Base-by-base conservation (phyloP, 1,284 basidiomycete genomes). In the Cerrena zonata region DNA sequence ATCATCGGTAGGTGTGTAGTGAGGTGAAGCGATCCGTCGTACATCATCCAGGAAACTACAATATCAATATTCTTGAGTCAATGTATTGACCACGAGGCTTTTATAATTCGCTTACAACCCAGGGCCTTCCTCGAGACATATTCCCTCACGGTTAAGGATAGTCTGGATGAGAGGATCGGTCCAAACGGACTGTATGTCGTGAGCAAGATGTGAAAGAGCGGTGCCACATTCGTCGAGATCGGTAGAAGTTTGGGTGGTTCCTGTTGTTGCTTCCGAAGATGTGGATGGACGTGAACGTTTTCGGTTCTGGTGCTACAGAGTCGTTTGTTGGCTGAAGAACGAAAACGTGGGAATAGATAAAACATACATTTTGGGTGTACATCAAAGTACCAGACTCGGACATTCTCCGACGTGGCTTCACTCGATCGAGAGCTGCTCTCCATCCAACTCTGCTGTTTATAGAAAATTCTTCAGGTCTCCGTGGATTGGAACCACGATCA, bases 1-100 rank as follows among this genome's bases (percentile, higher is more conserved):
- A 75, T 82, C 71, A 58, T 86, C 78, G 0, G 75, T 77, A 0
- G 84, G 84, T 23, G 71, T 61, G 62, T 84, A 86, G 40, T 76
- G 68, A 0, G 68, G 56, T 2, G 64, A 65, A 0, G 77, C 74
- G n/a, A 87, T 79, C 22, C 84, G 74, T 45, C 70, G 66, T 13
- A 82, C 68, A 51, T 87, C 85, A 56, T 83, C 72, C 65, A 87
- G 66, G 60, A 87, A 88, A 64, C 82, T 84, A 40, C n/a, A 15
- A 37, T 36, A 3, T 21, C 11, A 42, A 15, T 15, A 34, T 15
- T 7, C 30, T 34, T 7, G 15, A 7, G 26, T 34, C 44, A 38
- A 49, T 26, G 19, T 2, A 19, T 3, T 3, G 21, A 26, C 41
- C 18, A 45, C 22, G 21, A 21, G 24, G 41, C 5, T 34, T 5